Evolutionary conservation across 768 basidiomycete species (phyloP).

Genomic region (Amanita muscaria): DNA sequence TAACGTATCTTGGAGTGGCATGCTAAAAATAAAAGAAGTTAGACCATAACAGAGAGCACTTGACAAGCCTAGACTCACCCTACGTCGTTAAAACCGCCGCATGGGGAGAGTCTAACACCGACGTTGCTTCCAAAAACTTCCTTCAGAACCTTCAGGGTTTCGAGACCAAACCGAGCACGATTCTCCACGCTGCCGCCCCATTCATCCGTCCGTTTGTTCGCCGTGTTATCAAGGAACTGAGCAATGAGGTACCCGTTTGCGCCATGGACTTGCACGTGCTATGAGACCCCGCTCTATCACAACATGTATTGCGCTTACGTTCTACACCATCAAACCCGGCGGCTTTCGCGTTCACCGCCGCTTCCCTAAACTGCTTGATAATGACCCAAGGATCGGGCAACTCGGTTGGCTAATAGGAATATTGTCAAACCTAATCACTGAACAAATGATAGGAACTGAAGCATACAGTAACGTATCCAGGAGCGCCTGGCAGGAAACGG

Average conservation of each 20-base stretch:
- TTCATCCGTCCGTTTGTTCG: constrained; percentile 45
- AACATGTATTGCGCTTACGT: neutral
- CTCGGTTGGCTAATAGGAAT: constrained; percentile 26
- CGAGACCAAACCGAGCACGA: constrained; percentile 44
- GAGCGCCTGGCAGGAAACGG: constrained; percentile 26
- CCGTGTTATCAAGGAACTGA: constrained; percentile 30
- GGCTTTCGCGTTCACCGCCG: constrained; percentile 37
- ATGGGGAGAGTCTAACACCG: constrained; percentile 35
- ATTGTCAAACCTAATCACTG: neutral
- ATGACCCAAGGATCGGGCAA: constrained; percentile 33
- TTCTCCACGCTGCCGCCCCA: constrained; percentile 56
- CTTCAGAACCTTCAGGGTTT: constrained; percentile 34
- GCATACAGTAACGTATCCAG: constrained; percentile 34
- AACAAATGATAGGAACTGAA: constrained; percentile 9
- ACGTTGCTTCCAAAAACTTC: constrained; percentile 38
- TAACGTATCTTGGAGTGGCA: constrained; percentile 36
- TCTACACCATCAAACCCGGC: too few relatives aligned
- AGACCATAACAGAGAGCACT: neutral
- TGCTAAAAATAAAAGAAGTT: constrained; percentile 19
- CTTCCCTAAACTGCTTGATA: constrained; percentile 31
- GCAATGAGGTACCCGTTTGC: constrained; percentile 39
- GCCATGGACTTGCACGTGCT: constrained; percentile 34
- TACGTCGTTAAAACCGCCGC: constrained; percentile 37
- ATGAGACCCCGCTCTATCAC: too few relatives aligned
- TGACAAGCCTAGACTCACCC: constrained; percentile 22